These are phyloP conservation scores for Phytopythium helicoides DNA, from an alignment of 352 stramenopile genomes.

Conservation along the genomic window DNA sequence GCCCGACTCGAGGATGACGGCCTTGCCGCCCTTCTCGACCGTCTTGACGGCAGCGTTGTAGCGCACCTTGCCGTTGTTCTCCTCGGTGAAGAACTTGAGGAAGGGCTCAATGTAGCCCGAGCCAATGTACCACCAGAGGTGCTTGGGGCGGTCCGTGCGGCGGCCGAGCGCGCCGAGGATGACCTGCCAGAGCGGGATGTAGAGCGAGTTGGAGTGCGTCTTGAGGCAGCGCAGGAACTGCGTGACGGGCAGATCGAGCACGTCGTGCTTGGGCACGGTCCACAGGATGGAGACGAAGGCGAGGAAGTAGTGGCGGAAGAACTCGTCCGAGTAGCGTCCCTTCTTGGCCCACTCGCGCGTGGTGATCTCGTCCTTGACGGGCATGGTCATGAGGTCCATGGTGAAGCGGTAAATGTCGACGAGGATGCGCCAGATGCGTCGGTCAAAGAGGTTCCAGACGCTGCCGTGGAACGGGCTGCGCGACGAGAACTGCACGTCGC, in stretches of 20 bases:
- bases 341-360: slow-evolving; percentile 73
- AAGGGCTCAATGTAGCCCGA: slow-evolving; percentile 84
- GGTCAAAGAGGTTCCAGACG: slow-evolving; percentile 65
- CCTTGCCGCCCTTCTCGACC: slow-evolving; percentile 79
- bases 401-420: slow-evolving; percentile 88
- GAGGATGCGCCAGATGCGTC: slow-evolving; percentile 80
- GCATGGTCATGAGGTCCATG: slow-evolving; percentile 84
- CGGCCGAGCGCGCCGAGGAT: slow-evolving; percentile 68
- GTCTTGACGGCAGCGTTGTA: slow-evolving; percentile 66
- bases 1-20: slow-evolving; percentile 61
- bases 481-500: slow-evolving; percentile 86
- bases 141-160: slow-evolving; percentile 75
- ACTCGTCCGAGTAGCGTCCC: slow-evolving; percentile 76
- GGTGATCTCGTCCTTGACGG: slow-evolving; percentile 67
- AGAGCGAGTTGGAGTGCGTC: slow-evolving; percentile 85
- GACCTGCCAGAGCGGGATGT: slow-evolving; percentile 86
- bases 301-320: slow-evolving; percentile 88
- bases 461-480: slow-evolving; percentile 67
- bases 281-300: slow-evolving; percentile 86
- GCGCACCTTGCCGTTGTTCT: slow-evolving; percentile 74
- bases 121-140: slow-evolving; percentile 85
- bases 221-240: slow-evolving; percentile 88
- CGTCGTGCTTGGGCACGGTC: slow-evolving; percentile 82
- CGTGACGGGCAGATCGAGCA: slow-evolving; percentile 76
- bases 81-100: slow-evolving; percentile 82